These are phyloP conservation scores for Suillus weaverae DNA, from an alignment of 768 basidiomycete genomes.

Conservation along the genomic window DNA sequence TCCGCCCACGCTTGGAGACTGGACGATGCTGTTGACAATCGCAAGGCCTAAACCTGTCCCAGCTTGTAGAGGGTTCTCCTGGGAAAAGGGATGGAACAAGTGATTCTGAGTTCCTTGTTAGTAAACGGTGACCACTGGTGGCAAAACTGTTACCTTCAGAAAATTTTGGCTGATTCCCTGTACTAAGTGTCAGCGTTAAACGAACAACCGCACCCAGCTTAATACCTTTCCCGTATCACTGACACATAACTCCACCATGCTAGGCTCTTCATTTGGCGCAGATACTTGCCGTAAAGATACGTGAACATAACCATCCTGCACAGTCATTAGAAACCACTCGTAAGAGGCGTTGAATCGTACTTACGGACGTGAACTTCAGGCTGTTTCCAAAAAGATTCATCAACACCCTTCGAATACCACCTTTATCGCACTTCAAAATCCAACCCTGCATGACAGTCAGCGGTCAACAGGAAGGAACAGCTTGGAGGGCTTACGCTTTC, in stretches of 20 bases:
- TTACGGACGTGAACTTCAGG: slow-evolving; percentile 84
- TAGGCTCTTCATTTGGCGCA: slow-evolving; percentile 51
- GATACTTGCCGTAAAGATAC: slow-evolving; percentile 78
- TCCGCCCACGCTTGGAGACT: slow-evolving; percentile 81
- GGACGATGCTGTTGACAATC: slow-evolving; percentile 91
- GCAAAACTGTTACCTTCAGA: slow-evolving; percentile 57
- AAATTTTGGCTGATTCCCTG: slow-evolving; percentile 92
- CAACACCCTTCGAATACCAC: slow-evolving; percentile 85
- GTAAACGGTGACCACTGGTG: slow-evolving; percentile 2
- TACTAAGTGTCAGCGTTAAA: slow-evolving; percentile 8
- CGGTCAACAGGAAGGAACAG: neutral
- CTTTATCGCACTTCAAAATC: slow-evolving; percentile 86
- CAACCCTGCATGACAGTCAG: slow-evolving; percentile 62
- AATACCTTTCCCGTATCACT: slow-evolving; percentile 85
- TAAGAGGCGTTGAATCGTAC: slow-evolving; percentile 19
- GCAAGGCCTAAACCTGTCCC: slow-evolving; percentile 94
- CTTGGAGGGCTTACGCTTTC: slow-evolving; percentile 49
- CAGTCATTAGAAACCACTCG: slow-evolving; percentile 7
- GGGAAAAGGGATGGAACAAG: slow-evolving; percentile 95
- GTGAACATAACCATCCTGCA: slow-evolving; percentile 85
- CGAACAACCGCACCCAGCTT: neutral
- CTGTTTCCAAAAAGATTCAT: slow-evolving; percentile 97
- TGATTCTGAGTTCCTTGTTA: slow-evolving; percentile 58
- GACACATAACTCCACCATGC: slow-evolving; percentile 82
- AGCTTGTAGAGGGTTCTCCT: slow-evolving; percentile 91